A percentile compares a stretch with the other conserved stretches of the same genome.
These are phyloP conservation scores for Gillenia trifoliata DNA, from an alignment of 306 rosid species.

Conservation along the genomic window DNA sequence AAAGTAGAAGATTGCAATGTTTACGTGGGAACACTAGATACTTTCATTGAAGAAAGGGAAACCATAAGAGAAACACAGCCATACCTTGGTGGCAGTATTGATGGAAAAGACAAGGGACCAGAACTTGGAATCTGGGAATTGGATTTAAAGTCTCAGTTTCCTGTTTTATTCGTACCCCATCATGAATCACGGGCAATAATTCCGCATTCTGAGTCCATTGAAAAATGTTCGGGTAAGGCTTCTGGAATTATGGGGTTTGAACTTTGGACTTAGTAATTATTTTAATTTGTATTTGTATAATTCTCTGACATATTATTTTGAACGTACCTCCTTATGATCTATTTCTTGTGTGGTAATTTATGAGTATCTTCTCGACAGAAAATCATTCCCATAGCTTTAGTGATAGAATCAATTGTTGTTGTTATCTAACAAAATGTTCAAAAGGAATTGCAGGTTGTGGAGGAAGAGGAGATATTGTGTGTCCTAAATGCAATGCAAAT, in stretches of 20 bases:
- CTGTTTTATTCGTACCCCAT: slow-evolving; percentile 56
- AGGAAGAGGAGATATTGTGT: slow-evolving; percentile 62
- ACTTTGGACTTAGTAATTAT: background rate
- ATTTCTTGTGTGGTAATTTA: background rate
- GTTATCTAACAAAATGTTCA: slow-evolving; percentile 9
- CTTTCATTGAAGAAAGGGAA: slow-evolving; percentile 92
- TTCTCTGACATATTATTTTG: background rate
- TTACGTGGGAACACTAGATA: slow-evolving; percentile 85
- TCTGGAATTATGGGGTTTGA: slow-evolving; percentile 1
- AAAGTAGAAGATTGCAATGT: slow-evolving; percentile 93
- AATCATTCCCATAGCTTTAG: background rate
- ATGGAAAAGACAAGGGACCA: slow-evolving; percentile 73
- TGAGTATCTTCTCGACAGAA: background rate
- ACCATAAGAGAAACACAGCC: slow-evolving; percentile 59
- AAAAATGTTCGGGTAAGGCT: slow-evolving; percentile 71
- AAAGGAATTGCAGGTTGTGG: slow-evolving; percentile 57
- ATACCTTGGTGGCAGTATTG: slow-evolving; percentile 50
- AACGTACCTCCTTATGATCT: background rate
- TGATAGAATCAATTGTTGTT: background rate
- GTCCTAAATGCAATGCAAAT: slow-evolving; percentile 59
- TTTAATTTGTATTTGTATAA: background rate
- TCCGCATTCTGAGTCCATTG: slow-evolving; percentile 78
- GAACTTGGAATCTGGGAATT: slow-evolving; percentile 87
- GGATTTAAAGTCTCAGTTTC: slow-evolving; percentile 85
- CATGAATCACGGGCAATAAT: slow-evolving; percentile 63